A percentile compares a stretch with the other conserved stretches of the same genome.
Evolutionary conservation across 768 basidiomycete species (phyloP).

Genomic region (Lactifluus piperatus): DNA sequence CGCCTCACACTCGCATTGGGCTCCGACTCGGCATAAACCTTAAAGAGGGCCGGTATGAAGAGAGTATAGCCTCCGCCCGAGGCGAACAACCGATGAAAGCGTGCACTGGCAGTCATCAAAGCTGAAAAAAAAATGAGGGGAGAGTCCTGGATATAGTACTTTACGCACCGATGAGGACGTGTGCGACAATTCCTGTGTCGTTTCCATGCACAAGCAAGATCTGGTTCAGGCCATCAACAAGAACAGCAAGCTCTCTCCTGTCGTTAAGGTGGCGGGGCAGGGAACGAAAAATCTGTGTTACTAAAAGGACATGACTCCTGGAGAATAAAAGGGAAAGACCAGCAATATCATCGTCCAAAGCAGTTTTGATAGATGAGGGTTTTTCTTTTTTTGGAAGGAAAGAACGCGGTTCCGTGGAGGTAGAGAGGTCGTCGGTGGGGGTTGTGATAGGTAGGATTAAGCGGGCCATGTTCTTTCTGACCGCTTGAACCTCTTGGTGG

Average conservation of each 20-base stretch:
- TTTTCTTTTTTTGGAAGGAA: conserved; percentile 11
- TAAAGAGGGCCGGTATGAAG: conserved; percentile 66
- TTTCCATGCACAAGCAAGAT: conserved; percentile 60
- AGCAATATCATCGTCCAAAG: conserved; percentile 24
- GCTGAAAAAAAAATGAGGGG: conserved; percentile 31
- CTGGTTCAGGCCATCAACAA: conserved; percentile 64
- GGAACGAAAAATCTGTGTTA: conserved; percentile 62
- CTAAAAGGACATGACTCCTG: conserved; percentile 58
- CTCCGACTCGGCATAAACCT: conserved; percentile 58
- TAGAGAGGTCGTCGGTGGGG: neutral
- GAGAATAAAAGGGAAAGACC: conserved; percentile 54
- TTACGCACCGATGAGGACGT: conserved; percentile 57
- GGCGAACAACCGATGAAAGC: conserved; percentile 68
- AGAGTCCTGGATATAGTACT: neutral
- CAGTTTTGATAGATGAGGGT: neutral
- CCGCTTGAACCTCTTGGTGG: conserved; percentile 55
- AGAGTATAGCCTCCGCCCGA: conserved; percentile 64
- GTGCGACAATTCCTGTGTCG: conserved; percentile 70
- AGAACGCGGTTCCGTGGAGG: conserved; percentile 12
- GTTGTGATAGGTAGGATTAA: conserved; percentile 47
- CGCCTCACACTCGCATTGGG: conserved; percentile 46
- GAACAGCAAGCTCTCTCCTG: conserved; percentile 52
- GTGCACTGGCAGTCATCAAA: conserved; percentile 65
- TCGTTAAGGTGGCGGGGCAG: conserved; percentile 67
- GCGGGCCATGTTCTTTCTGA: conserved; percentile 57